Conservation (phyloP, 345 rosid species). For the Boechera stricta region DNA sequence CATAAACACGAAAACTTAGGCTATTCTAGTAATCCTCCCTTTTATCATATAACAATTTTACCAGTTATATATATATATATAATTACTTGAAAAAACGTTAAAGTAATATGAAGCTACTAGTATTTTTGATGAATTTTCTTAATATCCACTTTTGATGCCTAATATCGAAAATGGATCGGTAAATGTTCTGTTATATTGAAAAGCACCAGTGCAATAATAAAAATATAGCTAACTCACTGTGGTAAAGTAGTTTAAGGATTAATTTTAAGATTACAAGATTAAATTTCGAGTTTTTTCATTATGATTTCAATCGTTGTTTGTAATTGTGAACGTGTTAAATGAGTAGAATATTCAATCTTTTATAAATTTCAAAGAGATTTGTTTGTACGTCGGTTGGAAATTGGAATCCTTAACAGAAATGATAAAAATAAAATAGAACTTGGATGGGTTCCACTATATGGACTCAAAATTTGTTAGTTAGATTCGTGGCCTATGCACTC, state of each 20-base stretch:
- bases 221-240: not conserved
- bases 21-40: too few relatives aligned
- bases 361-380: not conserved
- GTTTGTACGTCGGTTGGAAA: not conserved
- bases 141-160: not conserved
- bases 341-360: not conserved
- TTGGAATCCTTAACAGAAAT: not conserved
- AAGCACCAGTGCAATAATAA: not conserved
- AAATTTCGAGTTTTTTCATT: not conserved
- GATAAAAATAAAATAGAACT: not conserved
- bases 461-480: not conserved
- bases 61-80: not conserved
- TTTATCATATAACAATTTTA: not conserved
- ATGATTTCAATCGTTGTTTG: not conserved
- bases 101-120: not conserved
- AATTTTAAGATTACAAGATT: not conserved
- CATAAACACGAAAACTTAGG: too few relatives aligned
- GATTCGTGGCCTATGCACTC: constrained; percentile 1
- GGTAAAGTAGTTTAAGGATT: not conserved
- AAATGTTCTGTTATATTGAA: not conserved
- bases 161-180: not conserved
- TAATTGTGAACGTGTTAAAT: not conserved
- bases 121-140: not conserved
- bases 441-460: constrained; percentile 4
- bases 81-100: too few relatives aligned